Evolutionary conservation across 2,329 filamentous ascomycete species (phyloP), one percentile per base, ranked within the genome.

Genomic region (Alternaria arbusti): DNA sequence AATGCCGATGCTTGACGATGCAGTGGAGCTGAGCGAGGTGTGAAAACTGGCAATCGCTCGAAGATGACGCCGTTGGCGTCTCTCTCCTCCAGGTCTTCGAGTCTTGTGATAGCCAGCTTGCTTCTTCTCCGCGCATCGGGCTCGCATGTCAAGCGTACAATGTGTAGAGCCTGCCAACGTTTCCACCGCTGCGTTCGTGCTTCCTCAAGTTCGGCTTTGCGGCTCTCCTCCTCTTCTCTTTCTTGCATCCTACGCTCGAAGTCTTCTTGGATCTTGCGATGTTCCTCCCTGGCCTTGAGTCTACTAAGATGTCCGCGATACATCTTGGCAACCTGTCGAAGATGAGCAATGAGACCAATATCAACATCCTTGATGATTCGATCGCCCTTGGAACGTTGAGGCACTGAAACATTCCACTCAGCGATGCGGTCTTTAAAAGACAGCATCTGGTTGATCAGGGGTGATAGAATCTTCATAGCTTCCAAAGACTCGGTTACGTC

Each of bases 31-130:
- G 69, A 74, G n/a, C 78, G 78, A 13, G 76, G 47, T 6, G 71
- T 75, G 63, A 84, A 81, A 6, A 80, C 59, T 2, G 78, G 67
- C 1, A 81, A 46, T 6, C 82, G 80, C 54, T 81, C 77, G 52
- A 84, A 82, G 0, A 57, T 57, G 0, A 74, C 28, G 6, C 82
- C 83, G 56, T 83, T 80, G 0, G 78, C 75, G 52, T 84, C 82
- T 23, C 68, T 62, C 17, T 80, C 77, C 5, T 68, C 70, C 5
- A 63, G 2, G 20, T 71, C 63, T 4, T 67, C 59, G n/a, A 69
- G 54, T 9, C 63, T 65, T 6, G 59, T 52, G 8, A 70, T 68
- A 6, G 57, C 47, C 6, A 74, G 52, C 23, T 50, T 54, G 12
- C 44, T 50, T n/a, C 67, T 63, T 40, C 62, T 63, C 4, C 12